Conservation (phyloP, 306 rosid genomes). For the Dalbergia cultrata region DNA sequence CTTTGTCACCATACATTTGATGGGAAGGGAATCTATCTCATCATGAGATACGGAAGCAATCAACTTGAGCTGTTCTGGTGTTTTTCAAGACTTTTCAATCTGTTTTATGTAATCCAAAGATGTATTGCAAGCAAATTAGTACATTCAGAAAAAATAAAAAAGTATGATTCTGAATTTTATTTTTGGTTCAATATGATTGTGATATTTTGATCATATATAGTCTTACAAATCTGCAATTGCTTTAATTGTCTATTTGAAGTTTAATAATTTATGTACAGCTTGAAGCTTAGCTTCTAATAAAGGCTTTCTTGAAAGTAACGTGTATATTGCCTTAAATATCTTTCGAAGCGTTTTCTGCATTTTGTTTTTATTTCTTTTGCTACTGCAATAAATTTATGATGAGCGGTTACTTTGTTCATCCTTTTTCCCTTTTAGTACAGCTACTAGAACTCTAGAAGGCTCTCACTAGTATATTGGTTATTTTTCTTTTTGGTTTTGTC, state of each 20-base stretch:
- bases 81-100: background rate
- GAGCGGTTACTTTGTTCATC: background rate
- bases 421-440: background rate
- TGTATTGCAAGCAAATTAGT: background rate
- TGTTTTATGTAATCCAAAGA: background rate
- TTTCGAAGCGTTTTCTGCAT: background rate
- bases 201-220: background rate
- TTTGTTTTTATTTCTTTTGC: background rate
- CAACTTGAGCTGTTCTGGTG: background rate
- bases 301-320: background rate
- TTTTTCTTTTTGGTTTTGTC: background rate
- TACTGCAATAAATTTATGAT: background rate
- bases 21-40: slow-evolving; percentile 12
- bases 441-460: background rate
- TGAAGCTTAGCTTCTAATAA: slow-evolving; percentile 9
- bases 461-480: background rate
- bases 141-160: background rate
- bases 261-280: background rate
- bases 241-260: slow-evolving; percentile 1
- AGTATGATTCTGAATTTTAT: background rate
- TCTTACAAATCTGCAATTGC: background rate
- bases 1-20: background rate
- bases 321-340: background rate
- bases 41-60: background rate
- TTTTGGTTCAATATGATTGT: background rate